Conservation (phyloP, 148 eudicot species). For the Silene latifolia region DNA sequence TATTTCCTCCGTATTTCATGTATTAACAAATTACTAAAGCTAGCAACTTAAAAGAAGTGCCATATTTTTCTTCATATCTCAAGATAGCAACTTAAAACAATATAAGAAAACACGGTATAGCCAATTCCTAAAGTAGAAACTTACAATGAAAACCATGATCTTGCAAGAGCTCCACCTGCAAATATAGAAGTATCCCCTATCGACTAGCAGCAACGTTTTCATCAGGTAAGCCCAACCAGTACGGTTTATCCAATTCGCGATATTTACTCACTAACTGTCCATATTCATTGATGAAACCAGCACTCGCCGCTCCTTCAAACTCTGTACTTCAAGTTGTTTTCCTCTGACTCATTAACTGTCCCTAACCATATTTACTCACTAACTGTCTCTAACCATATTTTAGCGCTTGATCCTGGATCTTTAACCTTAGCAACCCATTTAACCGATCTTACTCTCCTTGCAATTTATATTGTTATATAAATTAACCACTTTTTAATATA, state of each 20-base stretch:
- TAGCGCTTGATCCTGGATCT: neutral
- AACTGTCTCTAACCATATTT: constrained; percentile 9
- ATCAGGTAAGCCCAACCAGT: neutral
- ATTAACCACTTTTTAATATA: too few relatives aligned
- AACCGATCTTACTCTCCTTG: neutral
- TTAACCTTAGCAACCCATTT: neutral
- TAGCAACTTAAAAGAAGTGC: too few relatives aligned
- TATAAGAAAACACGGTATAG: too few relatives aligned
- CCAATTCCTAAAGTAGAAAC: too few relatives aligned
- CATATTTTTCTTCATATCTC: too few relatives aligned
- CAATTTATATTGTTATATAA: too few relatives aligned
- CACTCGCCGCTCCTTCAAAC: constrained; percentile 13
- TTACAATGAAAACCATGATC: neutral
- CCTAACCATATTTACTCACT: neutral
- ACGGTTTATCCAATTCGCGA: constrained; percentile 24
- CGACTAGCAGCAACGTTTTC: neutral
- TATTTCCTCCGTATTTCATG: too few relatives aligned
- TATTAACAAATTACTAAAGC: too few relatives aligned
- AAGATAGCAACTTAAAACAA: too few relatives aligned
- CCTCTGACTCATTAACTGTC: neutral
- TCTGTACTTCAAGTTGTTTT: neutral
- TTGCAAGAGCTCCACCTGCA: neutral
- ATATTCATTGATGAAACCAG: too few relatives aligned
- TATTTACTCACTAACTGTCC: constrained; percentile 25
- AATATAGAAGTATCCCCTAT: neutral